Conservation (phyloP, 2,329 filamentous ascomycete species). For the Pseudophaeomoniella oleicola region DNA sequence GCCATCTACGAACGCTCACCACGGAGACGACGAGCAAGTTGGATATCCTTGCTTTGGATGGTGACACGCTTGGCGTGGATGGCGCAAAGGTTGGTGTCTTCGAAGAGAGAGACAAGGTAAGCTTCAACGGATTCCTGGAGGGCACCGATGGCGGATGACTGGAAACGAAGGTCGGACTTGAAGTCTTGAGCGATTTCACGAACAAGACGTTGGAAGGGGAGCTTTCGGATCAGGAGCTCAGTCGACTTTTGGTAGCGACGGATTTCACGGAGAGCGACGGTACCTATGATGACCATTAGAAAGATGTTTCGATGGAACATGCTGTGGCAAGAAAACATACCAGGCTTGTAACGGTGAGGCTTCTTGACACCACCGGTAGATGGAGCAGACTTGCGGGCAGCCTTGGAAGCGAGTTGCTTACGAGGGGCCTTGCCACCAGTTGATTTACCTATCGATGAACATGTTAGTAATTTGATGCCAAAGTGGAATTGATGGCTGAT, state of each 20-base stretch:
- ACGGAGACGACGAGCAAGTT: conserved; percentile 86
- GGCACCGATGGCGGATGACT: conserved; percentile 92
- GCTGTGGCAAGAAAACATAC: conserved; percentile 26
- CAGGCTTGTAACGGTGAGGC: conserved; percentile 80
- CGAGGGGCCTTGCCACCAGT: conserved; percentile 59
- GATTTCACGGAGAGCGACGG: conserved; percentile 96
- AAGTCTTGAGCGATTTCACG: conserved; percentile 95
- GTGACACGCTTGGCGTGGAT: conserved; percentile 99
- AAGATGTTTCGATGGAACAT: conserved; percentile 3
- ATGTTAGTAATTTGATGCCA: conserved; percentile 14
- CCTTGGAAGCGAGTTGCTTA: conserved; percentile 99
- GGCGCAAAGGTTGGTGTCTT: conserved; percentile 96
- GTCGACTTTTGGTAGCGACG: conserved; percentile 96
- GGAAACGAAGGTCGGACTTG: conserved; percentile 92
- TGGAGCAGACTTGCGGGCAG: conserved; percentile 92
- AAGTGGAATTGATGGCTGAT: conserved; percentile 9
- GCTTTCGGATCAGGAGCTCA: conserved; percentile 90
- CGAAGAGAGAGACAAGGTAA: conserved; percentile 94
- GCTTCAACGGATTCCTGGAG: conserved; percentile 98
- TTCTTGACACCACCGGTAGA: conserved; percentile 97
- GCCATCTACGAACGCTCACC: conserved; percentile 67
- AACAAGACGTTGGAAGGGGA: conserved; percentile 94
- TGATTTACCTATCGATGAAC: conserved; percentile 46
- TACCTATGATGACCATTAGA: conserved; percentile 36
- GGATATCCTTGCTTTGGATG: conserved; percentile 88